Base-by-base conservation (phyloP, 2,329 filamentous ascomycete species). In the Incumbomyces lentus region DNA sequence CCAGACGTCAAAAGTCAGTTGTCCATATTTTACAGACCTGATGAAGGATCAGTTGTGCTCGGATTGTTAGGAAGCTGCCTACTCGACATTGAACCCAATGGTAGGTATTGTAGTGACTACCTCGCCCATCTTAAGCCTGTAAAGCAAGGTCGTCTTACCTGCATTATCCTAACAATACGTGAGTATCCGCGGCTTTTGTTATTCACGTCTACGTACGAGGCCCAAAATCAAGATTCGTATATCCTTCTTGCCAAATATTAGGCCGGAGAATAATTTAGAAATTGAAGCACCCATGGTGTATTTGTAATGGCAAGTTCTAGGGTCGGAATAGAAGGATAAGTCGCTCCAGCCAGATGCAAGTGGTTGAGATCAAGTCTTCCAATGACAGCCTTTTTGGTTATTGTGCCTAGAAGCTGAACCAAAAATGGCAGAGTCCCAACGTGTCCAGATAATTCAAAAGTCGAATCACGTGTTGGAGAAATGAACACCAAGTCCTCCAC, bases 101-200 rank as follows among this genome's bases (percentile, higher is more conserved):
- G 92, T 98, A 16, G 92, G 92, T 75, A 96, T 96, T 60, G 92
- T 98, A 52, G 92, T 96, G 56, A 98, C 92, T 37, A 98, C 92
- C 67, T 98, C 92, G 63, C 92, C 92, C 62, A 98, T 94, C 87
- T 95, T 95, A 58, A 98, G 73, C 68, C 90, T 84, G 73, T 98
- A 98, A 49, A 98, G 74, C 50, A 98, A 75, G 29, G 92, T 98
- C 36, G 92, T 98, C 72, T 98, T 98, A 66, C 92, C 92, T 40
- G 92, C 92, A 68, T 96, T 96, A 68, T 98, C 92, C 87, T 96
- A 63, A 32, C 7, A 45, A 30, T 48, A 46, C 45, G 29, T 41
- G 34, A 46, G 33, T 11, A 6, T n/a, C 4, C 16, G 38, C 26
- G 40, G 14, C 10, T 37, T 44, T 38, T 13, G 17, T 13, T 13